Evolutionary conservation across 495 filamentous ascomycete species (phyloP).

Genomic region (Ramalina peruviana): DNA sequence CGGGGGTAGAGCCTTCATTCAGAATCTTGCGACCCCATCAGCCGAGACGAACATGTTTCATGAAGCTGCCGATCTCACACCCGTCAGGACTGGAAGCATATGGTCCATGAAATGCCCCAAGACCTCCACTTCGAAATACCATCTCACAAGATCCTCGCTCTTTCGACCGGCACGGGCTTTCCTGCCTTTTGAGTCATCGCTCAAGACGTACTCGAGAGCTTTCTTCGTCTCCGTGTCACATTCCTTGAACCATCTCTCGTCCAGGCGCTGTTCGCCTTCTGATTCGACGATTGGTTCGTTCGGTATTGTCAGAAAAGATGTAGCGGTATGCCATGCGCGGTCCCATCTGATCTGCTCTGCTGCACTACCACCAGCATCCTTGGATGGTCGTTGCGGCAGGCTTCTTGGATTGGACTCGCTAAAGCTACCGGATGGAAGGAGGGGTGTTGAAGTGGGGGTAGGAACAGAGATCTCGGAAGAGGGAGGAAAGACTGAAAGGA

Average conservation of each 20-base stretch:
- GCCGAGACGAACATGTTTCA: background rate
- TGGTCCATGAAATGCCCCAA: slow-evolving; percentile 36
- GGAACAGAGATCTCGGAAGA: slow-evolving; percentile 23
- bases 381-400: slow-evolving; percentile 10
- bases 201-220: slow-evolving; percentile 9
- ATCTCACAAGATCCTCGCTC: slow-evolving; percentile 28
- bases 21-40: slow-evolving; percentile 23
- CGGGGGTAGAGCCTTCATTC: slow-evolving; percentile 13
- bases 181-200: slow-evolving; percentile 5
- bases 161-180: slow-evolving; percentile 4
- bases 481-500: slow-evolving; percentile 39
- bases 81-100: slow-evolving; percentile 23
- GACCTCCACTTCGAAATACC: slow-evolving; percentile 40
- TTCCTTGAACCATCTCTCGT: slow-evolving; percentile 14
- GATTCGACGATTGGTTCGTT: slow-evolving; percentile 14
- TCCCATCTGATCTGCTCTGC: slow-evolving; percentile 49
- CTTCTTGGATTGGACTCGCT: slow-evolving; percentile 17
- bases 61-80: slow-evolving; percentile 20
- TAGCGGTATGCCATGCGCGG: slow-evolving; percentile 55
- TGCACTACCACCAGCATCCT: slow-evolving; percentile 8
- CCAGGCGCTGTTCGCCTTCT: slow-evolving; percentile 5
- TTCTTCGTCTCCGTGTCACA: slow-evolving; percentile 5
- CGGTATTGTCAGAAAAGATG: slow-evolving; percentile 45
- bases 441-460: slow-evolving; percentile 22
- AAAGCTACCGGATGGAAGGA: slow-evolving; percentile 11